These are phyloP conservation scores for Pseudozyma tsukubaensis DNA, from an alignment of 1,284 basidiomycete genomes.

Conservation along the genomic window DNA sequence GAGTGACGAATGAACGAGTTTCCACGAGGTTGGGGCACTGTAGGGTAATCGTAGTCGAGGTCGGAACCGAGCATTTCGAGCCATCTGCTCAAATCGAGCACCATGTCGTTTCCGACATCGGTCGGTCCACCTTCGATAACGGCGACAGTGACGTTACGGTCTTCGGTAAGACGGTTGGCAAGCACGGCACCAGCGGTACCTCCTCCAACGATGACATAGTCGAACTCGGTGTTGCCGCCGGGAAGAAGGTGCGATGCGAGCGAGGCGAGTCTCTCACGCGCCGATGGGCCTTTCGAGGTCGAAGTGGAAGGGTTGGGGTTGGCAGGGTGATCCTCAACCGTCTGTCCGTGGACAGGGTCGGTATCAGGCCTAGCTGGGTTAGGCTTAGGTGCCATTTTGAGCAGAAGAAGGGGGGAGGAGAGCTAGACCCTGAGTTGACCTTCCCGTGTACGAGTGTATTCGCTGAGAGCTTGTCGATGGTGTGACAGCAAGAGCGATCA, in stretches of 20 bases:
- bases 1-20: slow-evolving; percentile 69
- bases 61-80: slow-evolving; percentile 68
- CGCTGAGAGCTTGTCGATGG: too few species aligned
- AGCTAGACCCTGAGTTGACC: neutral
- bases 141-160: slow-evolving; percentile 64
- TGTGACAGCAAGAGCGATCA: too few species aligned
- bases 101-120: slow-evolving; percentile 65
- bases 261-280: slow-evolving; percentile 56
- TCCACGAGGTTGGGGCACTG: slow-evolving; percentile 66
- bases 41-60: slow-evolving; percentile 68
- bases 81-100: slow-evolving; percentile 68
- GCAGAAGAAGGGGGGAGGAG: neutral
- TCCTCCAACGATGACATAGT: slow-evolving; percentile 68
- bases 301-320: slow-evolving; percentile 22
- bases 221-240: slow-evolving; percentile 60
- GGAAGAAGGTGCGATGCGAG: slow-evolving; percentile 64
- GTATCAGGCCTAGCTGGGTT: slow-evolving; percentile 52
- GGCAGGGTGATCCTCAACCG: slow-evolving; percentile 41
- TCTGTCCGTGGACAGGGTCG: slow-evolving; percentile 56
- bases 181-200: slow-evolving; percentile 69
- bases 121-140: slow-evolving; percentile 69
- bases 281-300: slow-evolving; percentile 29
- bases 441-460: neutral
- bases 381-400: slow-evolving; percentile 46
- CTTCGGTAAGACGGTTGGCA: slow-evolving; percentile 68